A percentile compares a stretch with the other conserved stretches of the same genome.
phyloP scores from a whole-genome alignment of 306 rosid genomes.

The Corylus americana region DNA sequence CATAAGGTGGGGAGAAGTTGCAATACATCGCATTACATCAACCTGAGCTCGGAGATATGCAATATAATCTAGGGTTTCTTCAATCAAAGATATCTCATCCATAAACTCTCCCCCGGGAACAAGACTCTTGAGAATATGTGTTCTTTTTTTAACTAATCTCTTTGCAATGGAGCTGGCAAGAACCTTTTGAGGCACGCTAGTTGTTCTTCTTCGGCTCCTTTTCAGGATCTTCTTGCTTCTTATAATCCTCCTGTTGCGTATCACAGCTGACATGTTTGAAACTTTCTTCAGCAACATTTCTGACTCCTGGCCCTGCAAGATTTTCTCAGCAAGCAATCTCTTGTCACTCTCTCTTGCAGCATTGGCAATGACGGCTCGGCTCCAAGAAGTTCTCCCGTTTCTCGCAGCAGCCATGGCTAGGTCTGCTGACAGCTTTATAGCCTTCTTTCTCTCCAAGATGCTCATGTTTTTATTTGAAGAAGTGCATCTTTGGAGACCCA shows the following conservation, averaged over 20 bases:
- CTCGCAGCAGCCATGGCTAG: slow-evolving; percentile 80
- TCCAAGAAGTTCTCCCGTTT: slow-evolving; percentile 57
- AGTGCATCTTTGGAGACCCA: slow-evolving; percentile 53
- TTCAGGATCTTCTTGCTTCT: slow-evolving; percentile 48
- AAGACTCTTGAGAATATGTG: slow-evolving; percentile 50
- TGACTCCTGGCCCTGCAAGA: slow-evolving; percentile 13
- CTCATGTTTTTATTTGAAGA: slow-evolving; percentile 48
- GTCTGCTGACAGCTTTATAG: slow-evolving; percentile 73
- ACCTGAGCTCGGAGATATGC: slow-evolving; percentile 67
- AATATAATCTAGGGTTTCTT: slow-evolving; percentile 88
- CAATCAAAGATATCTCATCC: slow-evolving; percentile 62
- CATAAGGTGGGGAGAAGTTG: slow-evolving; percentile 38
- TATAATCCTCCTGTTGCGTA: slow-evolving; percentile 20
- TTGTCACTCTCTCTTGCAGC: slow-evolving; percentile 27
- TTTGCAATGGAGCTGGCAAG: slow-evolving; percentile 40
- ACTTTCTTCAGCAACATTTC: slow-evolving; percentile 5
- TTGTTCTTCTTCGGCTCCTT: slow-evolving; percentile 37
- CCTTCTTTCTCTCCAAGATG: slow-evolving; percentile 61
- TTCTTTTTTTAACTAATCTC: slow-evolving; percentile 57
- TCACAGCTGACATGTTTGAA: background rate
- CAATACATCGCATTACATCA: slow-evolving; percentile 73
- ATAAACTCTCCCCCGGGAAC: slow-evolving; percentile 76
- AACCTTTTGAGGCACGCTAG: slow-evolving; percentile 13
- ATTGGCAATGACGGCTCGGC: slow-evolving; percentile 55
- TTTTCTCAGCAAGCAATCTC: slow-evolving; percentile 19